Conservation (phyloP, 2,329 filamentous ascomycete genomes). For the Xylaria sp. region DNA sequence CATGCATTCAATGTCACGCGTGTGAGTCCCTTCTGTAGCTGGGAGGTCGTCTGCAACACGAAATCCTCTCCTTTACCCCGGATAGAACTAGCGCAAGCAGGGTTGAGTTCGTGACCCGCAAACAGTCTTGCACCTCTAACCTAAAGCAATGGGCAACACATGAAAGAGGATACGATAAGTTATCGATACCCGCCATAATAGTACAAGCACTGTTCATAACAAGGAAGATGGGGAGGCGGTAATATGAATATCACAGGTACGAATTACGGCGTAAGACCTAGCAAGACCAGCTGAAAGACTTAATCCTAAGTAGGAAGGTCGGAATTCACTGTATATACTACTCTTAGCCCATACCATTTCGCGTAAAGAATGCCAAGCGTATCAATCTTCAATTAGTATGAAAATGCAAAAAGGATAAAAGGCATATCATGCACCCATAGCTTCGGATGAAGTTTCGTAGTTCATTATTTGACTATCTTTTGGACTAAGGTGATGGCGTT, state of each 20-base stretch:
- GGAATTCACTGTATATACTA: background rate
- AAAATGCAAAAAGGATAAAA: conserved; percentile 6
- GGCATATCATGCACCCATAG: background rate
- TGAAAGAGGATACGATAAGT: too few species aligned
- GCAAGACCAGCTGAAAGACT: conserved; percentile 16
- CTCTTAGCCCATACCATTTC: background rate
- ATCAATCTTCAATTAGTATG: background rate
- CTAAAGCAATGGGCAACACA: too few species aligned
- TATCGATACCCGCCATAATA: too few species aligned
- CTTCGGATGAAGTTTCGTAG: background rate
- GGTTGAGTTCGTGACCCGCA: too few species aligned
- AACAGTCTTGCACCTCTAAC: too few species aligned
- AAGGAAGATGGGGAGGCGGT: background rate
- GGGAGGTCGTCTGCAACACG: background rate
- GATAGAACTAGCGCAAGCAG: too few species aligned
- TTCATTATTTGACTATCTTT: background rate
- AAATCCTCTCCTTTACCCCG: too few species aligned
- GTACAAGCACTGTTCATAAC: background rate
- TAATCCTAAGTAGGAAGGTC: conserved; percentile 36
- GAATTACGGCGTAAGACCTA: conserved; percentile 23
- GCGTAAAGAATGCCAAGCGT: background rate
- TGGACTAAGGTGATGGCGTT: conserved; percentile 13
- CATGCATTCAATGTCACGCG: background rate
- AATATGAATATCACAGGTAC: background rate
- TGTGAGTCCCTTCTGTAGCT: background rate